Conservation (phyloP, 2,329 filamentous ascomycete species). For the Cercospora brassicicola region DNA sequence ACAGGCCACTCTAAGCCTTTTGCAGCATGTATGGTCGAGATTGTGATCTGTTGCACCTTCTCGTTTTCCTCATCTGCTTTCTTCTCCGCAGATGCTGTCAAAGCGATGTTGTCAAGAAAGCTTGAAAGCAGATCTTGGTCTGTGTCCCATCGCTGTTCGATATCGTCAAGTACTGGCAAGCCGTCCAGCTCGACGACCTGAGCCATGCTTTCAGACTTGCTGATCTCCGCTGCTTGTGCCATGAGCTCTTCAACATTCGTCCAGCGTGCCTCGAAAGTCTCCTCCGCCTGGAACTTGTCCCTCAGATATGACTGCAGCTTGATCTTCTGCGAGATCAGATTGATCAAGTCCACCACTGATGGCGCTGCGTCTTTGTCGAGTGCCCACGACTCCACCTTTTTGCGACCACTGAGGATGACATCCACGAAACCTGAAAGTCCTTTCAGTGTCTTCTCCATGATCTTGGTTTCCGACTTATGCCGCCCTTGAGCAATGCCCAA, state of each 20-base stretch:
- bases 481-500: slow-evolving; percentile 58
- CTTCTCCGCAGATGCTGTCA: slow-evolving; percentile 76
- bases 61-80: slow-evolving; percentile 60
- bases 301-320: slow-evolving; percentile 73
- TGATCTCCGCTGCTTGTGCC: slow-evolving; percentile 72
- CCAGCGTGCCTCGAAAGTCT: slow-evolving; percentile 69
- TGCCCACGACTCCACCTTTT: slow-evolving; percentile 51
- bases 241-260: slow-evolving; percentile 89
- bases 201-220: slow-evolving; percentile 32
- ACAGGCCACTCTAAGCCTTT: slow-evolving; percentile 97
- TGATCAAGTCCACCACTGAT: slow-evolving; percentile 52
- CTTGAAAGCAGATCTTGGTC: slow-evolving; percentile 66
- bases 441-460: slow-evolving; percentile 57
- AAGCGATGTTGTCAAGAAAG: slow-evolving; percentile 85
- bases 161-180: slow-evolving; percentile 66
- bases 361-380: slow-evolving; percentile 37
- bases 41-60: slow-evolving; percentile 67
- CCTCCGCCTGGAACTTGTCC: slow-evolving; percentile 67
- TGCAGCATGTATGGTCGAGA: slow-evolving; percentile 93
- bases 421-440: slow-evolving; percentile 61
- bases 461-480: slow-evolving; percentile 52
- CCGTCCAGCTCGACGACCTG: slow-evolving; percentile 49
- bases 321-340: slow-evolving; percentile 63
- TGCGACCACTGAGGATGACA: slow-evolving; percentile 58
- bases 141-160: slow-evolving; percentile 57